Base-by-base conservation (phyloP, 2,329 filamentous ascomycete genomes). In the Mycosphaerella sp. region DNA sequence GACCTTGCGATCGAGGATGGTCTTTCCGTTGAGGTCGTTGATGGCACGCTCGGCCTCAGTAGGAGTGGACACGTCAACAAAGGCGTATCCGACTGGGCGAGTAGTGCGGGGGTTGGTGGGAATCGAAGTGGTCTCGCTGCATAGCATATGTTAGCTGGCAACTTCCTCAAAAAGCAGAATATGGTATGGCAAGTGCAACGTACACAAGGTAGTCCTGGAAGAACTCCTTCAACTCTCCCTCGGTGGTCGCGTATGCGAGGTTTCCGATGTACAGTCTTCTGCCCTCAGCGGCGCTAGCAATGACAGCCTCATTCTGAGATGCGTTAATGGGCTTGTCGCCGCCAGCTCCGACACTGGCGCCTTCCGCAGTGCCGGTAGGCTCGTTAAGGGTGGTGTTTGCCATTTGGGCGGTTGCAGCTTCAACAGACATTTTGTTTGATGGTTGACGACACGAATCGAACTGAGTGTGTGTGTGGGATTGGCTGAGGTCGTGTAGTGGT, bases 221-320 rank as follows among this genome's bases (percentile, higher is more conserved):
- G 84, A 98, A 98, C 70, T 93, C 88, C 83, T 95, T 95, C 83
- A 98, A 89, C 86, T 96, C 90, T 86, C 88, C 93, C 88, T 97
- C 93, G 76, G 90, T 95, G 85, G 93, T 97, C 86, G 92, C 91
- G 77, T 98, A 98, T 72, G 93, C 93, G 84, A 98, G 88, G 83
- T 98, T 98, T 82, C 93, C 93, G 81, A 98, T 97, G 81, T 98
- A 98, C 71, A 98, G 87, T 80, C 93, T 89, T 81, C 93, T 89
- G 76, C 93, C 92, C 82, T 98, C 93, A 77, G 92, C 91, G 76
- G 93, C 93, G 80, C 90, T 95, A 78, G 90, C 89, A 75, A 93
- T 86, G 72, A 93, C 90, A 75, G 91, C 90, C 76, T 95, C 90
- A 73, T 89, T 86, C 77, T 87, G 82, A 69, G 85, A 80, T 70